A percentile compares a stretch with the other conserved stretches of the same genome.
Conservation (phyloP, 148 eudicot species). For the Rhododendron ferrugineum region DNA sequence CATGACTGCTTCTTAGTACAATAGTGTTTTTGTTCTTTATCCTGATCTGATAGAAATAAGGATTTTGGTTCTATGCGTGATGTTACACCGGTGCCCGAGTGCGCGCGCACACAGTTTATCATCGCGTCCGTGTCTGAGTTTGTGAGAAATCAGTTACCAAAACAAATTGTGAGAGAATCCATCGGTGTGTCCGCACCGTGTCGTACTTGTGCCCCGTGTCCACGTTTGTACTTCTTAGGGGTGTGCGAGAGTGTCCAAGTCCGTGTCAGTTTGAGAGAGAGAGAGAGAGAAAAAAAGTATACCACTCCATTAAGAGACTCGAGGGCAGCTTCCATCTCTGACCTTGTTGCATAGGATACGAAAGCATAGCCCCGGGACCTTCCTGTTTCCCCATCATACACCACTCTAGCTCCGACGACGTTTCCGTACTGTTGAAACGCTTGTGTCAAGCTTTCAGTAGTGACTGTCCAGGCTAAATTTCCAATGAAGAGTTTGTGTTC, state of each 20-base stretch:
- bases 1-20: neutral
- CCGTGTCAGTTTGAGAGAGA: neutral
- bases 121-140: neutral
- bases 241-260: neutral
- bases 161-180: neutral
- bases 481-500: conserved; percentile 90
- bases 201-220: neutral
- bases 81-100: neutral
- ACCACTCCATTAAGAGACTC: conserved; percentile 85
- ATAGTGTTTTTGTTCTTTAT: neutral
- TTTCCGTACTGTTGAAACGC: conserved; percentile 58
- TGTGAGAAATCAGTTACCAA: neutral
- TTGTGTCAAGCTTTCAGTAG: conserved; percentile 63
- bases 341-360: conserved; percentile 49
- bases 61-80: neutral
- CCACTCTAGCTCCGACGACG: conserved; percentile 85
- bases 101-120: neutral
- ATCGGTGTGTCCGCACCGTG: neutral
- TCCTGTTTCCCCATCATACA: conserved; percentile 89
- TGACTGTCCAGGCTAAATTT: conserved; percentile 78
- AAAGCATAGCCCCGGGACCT: conserved; percentile 92
- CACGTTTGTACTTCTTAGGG: neutral
- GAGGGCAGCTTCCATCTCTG: conserved; percentile 82
- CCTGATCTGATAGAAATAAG: neutral
- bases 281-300: conserved; percentile 9